These are phyloP conservation scores for Xylaria sp. DNA, from an alignment of 2,329 filamentous ascomycete species.

Conservation along the genomic window DNA sequence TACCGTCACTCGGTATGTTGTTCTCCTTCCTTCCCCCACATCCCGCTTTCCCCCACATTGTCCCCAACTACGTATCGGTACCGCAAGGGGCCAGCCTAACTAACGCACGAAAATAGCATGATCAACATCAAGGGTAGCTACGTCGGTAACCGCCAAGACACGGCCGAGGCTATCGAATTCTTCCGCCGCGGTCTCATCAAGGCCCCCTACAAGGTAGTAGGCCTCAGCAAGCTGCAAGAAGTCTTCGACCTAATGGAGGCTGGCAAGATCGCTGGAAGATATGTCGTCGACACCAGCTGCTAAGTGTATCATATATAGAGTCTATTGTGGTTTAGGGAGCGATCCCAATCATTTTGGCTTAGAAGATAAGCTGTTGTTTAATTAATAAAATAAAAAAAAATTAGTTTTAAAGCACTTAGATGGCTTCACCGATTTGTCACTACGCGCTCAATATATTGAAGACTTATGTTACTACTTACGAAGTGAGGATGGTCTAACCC, in stretches of 20 bases:
- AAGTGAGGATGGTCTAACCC: neutral
- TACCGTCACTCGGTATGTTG: conserved; percentile 66
- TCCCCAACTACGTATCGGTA: neutral
- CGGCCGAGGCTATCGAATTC: conserved; percentile 89
- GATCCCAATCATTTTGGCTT: neutral
- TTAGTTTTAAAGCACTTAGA: no score
- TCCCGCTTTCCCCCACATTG: neutral
- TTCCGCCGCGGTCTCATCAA: conserved; percentile 83
- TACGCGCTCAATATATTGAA: no score
- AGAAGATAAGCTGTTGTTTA: neutral
- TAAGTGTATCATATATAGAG: conserved; percentile 57
- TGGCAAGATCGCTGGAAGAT: conserved; percentile 76
- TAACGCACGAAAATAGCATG: conserved; percentile 63
- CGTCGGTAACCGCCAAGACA: conserved; percentile 90
- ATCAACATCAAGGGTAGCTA: conserved; percentile 91
- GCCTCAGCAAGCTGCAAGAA: conserved; percentile 76
- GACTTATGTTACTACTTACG: neutral
- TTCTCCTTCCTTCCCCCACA: neutral
- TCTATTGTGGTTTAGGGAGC: conserved; percentile 1
- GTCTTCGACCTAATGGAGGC: conserved; percentile 79
- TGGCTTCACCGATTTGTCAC: no score
- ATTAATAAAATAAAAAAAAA: neutral
- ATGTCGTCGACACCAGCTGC: conserved; percentile 72
- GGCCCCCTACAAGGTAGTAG: conserved; percentile 83
- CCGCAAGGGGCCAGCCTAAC: neutral